Base-by-base conservation (phyloP, 306 rosid genomes). In the Vachellia pachyceras region DNA sequence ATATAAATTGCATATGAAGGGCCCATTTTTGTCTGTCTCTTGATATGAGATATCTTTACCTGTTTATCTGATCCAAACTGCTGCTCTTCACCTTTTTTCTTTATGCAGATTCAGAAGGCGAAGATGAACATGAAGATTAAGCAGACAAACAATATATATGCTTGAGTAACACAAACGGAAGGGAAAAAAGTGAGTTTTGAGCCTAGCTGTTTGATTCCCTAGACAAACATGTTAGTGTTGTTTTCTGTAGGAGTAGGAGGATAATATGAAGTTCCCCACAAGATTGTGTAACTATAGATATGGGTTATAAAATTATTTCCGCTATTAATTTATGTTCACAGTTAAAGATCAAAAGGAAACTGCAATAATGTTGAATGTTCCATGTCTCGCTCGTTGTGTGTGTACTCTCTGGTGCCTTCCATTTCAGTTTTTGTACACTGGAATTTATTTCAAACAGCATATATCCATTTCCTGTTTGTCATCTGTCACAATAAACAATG, bases 51-150 rank as follows among this genome's bases (percentile, higher is more conserved):
- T 45, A 23, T 45, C 20, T 33, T 4, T 67, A 55, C 50, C 76
- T 68, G 63, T 39, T 61, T 69, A 17, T 69, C 77, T 70, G 79
- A 57, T 55, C n/a, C n/a, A 64, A 81, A 75, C 10, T 75, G n/a
- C 35, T 75, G 15, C 35, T 69, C 12, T 37, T 35, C 13, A 3
- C 79, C 40, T 69, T 72, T n/a, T 79, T 77, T 5, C 55, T 58
- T 49, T 58, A 40, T 80, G 87, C 90, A 95, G 99, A 95, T 89
- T 91, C 98, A 37, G 99, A 95, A 88, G 94, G 84, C 36, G 98
- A 94, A 82, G 92, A 95, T 37, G 92, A 91, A 23, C 98, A 95
- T 76, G 92, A 90, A 87, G 98, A 95, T 81, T 91, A 86, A 93
- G 22, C 49, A 55, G 70, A 82, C 69, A 83, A 60, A 81, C 83